A percentile compares a stretch with the other conserved stretches of the same genome.
These are phyloP conservation scores for Pseudovirgaria hyperparasitica DNA, from an alignment of 2,329 filamentous ascomycete genomes.

Conservation along the genomic window DNA sequence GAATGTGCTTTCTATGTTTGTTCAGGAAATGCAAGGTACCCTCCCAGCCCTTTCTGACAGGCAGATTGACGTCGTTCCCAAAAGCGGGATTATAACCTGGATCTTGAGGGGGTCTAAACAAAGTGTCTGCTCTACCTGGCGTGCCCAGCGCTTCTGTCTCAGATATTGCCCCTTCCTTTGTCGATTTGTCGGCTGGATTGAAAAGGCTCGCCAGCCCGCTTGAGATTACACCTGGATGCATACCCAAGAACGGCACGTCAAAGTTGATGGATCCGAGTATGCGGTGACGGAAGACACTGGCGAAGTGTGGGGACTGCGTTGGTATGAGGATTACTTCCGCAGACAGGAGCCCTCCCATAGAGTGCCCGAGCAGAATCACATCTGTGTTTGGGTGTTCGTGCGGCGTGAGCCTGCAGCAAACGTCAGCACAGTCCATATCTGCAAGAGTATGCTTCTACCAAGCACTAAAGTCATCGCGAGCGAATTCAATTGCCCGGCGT, in stretches of 20 bases:
- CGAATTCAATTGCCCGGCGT: constrained; percentile 57
- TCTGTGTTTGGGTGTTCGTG: constrained; percentile 65
- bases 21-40: constrained; percentile 61
- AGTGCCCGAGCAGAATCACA: constrained; percentile 73
- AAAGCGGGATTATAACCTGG: constrained; percentile 67
- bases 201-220: constrained; percentile 73
- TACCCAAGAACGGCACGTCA: constrained; percentile 75
- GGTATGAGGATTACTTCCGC: constrained; percentile 62
- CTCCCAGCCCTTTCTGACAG: constrained; percentile 56
- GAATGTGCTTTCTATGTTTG: constrained; percentile 65
- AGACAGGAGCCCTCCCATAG: constrained; percentile 75
- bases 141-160: constrained; percentile 8
- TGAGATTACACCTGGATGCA: constrained; percentile 79
- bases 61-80: constrained; percentile 57
- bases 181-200: constrained; percentile 22
- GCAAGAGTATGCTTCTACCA: constrained; percentile 55
- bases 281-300: constrained; percentile 49
- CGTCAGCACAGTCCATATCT: constrained; percentile 5
- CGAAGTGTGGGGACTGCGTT: constrained; percentile 12
- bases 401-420: constrained; percentile 49
- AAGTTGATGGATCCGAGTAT: constrained; percentile 73
- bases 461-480: constrained; percentile 67
- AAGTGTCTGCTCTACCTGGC: constrained; percentile 20
- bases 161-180: constrained; percentile 4
- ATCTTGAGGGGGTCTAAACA: constrained; percentile 28